Conservation (phyloP, 2,329 filamentous ascomycete genomes). For the Aspergillus bombycis region DNA sequence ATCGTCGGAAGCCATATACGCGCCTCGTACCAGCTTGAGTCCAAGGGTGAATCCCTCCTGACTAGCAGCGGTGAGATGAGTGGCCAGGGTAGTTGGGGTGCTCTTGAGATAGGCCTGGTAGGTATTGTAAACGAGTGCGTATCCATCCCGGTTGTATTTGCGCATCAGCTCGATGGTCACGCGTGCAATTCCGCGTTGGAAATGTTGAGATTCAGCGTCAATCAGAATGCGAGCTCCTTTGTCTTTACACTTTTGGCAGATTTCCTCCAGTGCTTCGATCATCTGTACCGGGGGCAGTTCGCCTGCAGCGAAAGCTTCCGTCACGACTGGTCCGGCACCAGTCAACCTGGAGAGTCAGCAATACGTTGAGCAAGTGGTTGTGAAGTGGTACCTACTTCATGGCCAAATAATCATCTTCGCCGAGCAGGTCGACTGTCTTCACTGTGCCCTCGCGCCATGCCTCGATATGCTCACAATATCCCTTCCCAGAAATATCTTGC, state of each 20-base stretch:
- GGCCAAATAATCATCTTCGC: constrained; percentile 64
- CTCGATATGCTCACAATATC: constrained; percentile 38
- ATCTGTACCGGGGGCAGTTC: constrained; percentile 67
- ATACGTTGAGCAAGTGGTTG: not conserved
- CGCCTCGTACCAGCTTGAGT: constrained; percentile 75
- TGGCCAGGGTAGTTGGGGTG: constrained; percentile 58
- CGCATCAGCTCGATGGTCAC: constrained; percentile 79
- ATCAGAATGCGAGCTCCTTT: constrained; percentile 76
- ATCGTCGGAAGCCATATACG: constrained; percentile 72
- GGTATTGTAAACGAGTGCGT: constrained; percentile 75
- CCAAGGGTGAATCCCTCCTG: constrained; percentile 68
- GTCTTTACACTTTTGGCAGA: constrained; percentile 61
- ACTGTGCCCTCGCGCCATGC: constrained; percentile 75
- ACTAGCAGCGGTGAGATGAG: constrained; percentile 63
- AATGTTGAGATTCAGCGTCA: constrained; percentile 79
- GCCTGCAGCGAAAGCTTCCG: constrained; percentile 66
- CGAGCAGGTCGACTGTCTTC: constrained; percentile 62
- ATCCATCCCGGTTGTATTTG: constrained; percentile 69
- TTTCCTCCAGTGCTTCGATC: constrained; percentile 69
- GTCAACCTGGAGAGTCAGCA: constrained; percentile 59
- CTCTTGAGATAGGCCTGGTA: constrained; percentile 78
- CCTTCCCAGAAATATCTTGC: not conserved
- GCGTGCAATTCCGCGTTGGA: constrained; percentile 78
- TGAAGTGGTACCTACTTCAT: constrained; percentile 52
- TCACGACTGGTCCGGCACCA: constrained; percentile 73